Conservation (phyloP, 192 early-diverging fungal species). For the Thamnidium elegans region DNA sequence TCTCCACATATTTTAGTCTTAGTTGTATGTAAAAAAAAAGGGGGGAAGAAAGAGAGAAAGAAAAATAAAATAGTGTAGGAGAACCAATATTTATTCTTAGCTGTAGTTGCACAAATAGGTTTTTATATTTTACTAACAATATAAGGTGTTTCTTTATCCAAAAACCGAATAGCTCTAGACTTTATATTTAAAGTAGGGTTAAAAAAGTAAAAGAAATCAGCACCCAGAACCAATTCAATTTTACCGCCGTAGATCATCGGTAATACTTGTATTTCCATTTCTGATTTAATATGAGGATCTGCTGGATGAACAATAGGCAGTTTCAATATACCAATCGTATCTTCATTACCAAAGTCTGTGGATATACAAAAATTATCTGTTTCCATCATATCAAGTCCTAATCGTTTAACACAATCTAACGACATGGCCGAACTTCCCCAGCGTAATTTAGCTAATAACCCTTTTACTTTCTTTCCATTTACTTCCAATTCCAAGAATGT, state of each 20-base stretch:
- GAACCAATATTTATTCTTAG: not conserved
- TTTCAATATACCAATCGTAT: slow-evolving; percentile 10
- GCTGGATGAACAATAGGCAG: slow-evolving; percentile 9
- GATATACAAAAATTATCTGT: not conserved
- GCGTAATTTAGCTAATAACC: slow-evolving; percentile 6
- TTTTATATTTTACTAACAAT: slow-evolving; percentile 13
- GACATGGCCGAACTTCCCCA: slow-evolving; percentile 16
- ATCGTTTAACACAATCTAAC: not conserved
- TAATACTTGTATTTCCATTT: slow-evolving; percentile 10
- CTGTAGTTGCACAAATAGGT: no score
- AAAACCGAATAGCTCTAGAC: not conserved
- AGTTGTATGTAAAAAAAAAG: not conserved
- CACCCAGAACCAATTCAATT: slow-evolving; percentile 12
- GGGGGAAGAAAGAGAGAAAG: not conserved
- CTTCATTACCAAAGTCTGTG: slow-evolving; percentile 4
- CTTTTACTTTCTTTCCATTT: not conserved
- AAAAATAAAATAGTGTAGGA: not conserved
- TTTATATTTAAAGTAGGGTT: slow-evolving; percentile 17
- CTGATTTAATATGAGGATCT: not conserved
- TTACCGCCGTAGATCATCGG: slow-evolving; percentile 19
- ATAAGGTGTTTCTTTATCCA: slow-evolving; percentile 11
- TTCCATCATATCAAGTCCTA: not conserved
- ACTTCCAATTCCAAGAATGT: slow-evolving; percentile 12
- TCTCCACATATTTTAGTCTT: slow-evolving; percentile 29
- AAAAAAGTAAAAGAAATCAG: slow-evolving; percentile 16